Evolutionary conservation across 331 rosid species (phyloP).

Genomic region (Quercus tomentella): DNA sequence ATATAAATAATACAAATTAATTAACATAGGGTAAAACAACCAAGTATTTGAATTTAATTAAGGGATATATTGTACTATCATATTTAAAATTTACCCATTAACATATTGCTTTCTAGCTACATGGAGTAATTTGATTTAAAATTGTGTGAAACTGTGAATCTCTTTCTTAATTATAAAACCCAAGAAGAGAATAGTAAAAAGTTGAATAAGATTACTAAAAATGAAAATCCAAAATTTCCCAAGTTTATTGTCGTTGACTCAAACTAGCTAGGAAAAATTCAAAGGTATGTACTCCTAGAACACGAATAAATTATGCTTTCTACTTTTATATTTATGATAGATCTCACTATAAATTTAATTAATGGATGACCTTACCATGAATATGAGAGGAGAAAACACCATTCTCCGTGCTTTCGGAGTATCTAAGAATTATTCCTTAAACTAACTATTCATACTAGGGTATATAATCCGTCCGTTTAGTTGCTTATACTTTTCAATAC

Average conservation of each 20-base stretch:
- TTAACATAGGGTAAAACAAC: no score
- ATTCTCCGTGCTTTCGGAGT: accelerated
- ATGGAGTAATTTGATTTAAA: neutral
- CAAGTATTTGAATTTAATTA: no score
- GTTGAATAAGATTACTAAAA: neutral
- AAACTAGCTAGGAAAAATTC: no score
- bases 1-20: no score
- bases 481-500: neutral
- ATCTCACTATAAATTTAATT: no score
- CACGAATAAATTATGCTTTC: no score
- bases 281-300: no score
- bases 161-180: neutral
- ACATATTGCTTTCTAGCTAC: neutral
- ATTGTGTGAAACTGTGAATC: neutral
- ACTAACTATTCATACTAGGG: neutral
- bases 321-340: no score
- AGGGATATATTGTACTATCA: no score
- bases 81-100: neutral
- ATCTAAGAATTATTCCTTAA: neutral
- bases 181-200: neutral
- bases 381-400: accelerated
- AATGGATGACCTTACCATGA: no score
- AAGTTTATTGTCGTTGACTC: neutral
- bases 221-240: neutral
- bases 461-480: neutral